Evolutionary conservation across 2,329 filamentous ascomycete genomes (phyloP).

Genomic region (Chaetothyriales sp.): DNA sequence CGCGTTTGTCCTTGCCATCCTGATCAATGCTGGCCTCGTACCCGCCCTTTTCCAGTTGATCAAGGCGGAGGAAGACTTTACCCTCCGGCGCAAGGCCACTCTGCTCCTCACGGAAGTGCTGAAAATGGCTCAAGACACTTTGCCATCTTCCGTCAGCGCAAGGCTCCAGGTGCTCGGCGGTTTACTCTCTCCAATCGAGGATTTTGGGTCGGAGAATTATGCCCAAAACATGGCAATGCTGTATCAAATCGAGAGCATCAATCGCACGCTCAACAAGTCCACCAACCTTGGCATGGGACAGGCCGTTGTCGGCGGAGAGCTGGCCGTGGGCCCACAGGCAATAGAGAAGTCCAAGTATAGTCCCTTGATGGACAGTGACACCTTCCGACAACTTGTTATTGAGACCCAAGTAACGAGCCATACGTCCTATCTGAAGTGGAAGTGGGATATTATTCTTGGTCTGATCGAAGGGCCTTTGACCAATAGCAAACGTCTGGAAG

Average conservation of each 20-base stretch:
- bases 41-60: slow-evolving; percentile 37
- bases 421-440: slow-evolving; percentile 89
- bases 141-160: slow-evolving; percentile 70
- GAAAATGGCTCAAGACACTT: slow-evolving; percentile 71
- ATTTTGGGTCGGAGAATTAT: slow-evolving; percentile 56
- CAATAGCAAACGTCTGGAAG: slow-evolving; percentile 80
- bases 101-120: slow-evolving; percentile 81
- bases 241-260: slow-evolving; percentile 96
- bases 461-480: slow-evolving; percentile 87
- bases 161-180: slow-evolving; percentile 79
- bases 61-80: slow-evolving; percentile 35
- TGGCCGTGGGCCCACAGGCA: slow-evolving; percentile 22
- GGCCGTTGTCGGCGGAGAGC: slow-evolving; percentile 26
- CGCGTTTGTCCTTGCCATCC: slow-evolving; percentile 68
- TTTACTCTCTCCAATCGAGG: slow-evolving; percentile 62
- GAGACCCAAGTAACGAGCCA: slow-evolving; percentile 77
- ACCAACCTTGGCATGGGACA: slow-evolving; percentile 26
- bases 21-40: slow-evolving; percentile 63
- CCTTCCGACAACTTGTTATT: slow-evolving; percentile 47
- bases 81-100: slow-evolving; percentile 73
- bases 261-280: slow-evolving; percentile 71
- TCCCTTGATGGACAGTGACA: slow-evolving; percentile 49
- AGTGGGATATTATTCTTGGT: slow-evolving; percentile 83
- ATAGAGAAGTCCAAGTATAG: slow-evolving; percentile 44
- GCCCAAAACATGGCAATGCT: slow-evolving; percentile 80